phyloP scores from a whole-genome alignment of 1,284 basidiomycete genomes.

The Trichosporon coremiiforme region DNA sequence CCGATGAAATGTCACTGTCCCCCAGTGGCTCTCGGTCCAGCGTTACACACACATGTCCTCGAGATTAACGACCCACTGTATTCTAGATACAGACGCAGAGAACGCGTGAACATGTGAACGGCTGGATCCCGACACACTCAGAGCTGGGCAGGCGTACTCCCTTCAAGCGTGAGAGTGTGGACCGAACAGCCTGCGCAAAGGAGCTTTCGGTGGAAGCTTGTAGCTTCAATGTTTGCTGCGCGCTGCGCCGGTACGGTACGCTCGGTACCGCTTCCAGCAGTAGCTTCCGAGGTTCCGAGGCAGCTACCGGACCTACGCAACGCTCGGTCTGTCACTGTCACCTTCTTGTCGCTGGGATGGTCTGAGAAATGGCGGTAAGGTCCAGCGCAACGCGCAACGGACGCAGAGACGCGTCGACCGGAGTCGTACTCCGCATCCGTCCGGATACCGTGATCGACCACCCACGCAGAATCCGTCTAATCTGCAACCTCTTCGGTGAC shows the following conservation, averaged over 20 bases:
- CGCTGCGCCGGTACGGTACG: too few relatives aligned
- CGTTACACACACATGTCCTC: too few relatives aligned
- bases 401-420: too few relatives aligned
- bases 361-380: neutral
- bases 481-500: too few relatives aligned
- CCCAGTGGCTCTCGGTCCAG: too few relatives aligned
- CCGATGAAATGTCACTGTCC: neutral
- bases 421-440: too few relatives aligned
- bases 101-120: neutral
- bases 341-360: neutral
- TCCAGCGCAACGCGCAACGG: neutral
- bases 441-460: too few relatives aligned
- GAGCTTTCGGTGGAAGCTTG: neutral
- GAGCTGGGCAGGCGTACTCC: neutral
- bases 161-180: neutral
- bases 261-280: neutral
- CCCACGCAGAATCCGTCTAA: too few relatives aligned
- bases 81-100: neutral
- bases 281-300: neutral
- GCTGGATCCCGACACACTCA: neutral
- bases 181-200: neutral
- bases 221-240: neutral
- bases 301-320: neutral
- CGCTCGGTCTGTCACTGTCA: neutral
- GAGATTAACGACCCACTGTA: neutral